A percentile compares a stretch with the other conserved stretches of the same genome.
phyloP scores from a whole-genome alignment of 306 rosid genomes.

The Medicago arabica region DNA sequence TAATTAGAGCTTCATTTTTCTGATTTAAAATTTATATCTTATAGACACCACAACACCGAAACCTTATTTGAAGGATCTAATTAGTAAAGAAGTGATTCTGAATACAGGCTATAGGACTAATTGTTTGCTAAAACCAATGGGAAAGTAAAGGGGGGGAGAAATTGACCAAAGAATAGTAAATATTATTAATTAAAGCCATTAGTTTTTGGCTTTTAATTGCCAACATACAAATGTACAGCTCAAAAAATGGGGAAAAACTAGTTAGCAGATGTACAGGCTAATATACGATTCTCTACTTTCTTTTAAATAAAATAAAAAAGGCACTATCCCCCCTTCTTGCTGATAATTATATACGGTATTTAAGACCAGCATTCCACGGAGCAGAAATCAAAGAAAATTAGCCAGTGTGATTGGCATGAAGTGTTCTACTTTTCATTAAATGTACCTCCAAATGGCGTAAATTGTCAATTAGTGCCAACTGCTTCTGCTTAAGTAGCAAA shows the following conservation, averaged over 20 bases:
- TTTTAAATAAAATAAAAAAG: conserved; percentile 27
- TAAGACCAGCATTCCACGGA: conserved; percentile 26
- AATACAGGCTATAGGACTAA: conserved; percentile 27
- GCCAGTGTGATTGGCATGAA: conserved; percentile 44
- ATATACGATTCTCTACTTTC: conserved; percentile 2
- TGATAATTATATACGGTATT: conserved; percentile 5
- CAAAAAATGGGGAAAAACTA: not conserved
- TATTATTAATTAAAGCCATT: conserved; percentile 34
- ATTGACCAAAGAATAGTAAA: conserved; percentile 31
- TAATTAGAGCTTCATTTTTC: conserved; percentile 29
- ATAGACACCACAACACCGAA: conserved; percentile 11
- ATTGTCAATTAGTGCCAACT: conserved; percentile 74
- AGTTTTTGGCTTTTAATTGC: not conserved
- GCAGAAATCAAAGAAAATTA: conserved; percentile 40
- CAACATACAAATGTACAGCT: conserved; percentile 12
- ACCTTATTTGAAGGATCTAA: not conserved
- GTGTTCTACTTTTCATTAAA: conserved; percentile 54
- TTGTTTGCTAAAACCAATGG: conserved; percentile 1
- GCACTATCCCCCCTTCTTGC: conserved; percentile 21
- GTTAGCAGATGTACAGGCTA: conserved; percentile 24
- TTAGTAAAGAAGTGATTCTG: not conserved
- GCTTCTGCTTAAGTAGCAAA: conserved; percentile 85
- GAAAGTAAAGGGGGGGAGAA: conserved; percentile 6
- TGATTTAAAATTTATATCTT: conserved; percentile 9
- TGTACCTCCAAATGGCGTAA: conserved; percentile 91